phyloP scores from a whole-genome alignment of 192 early-diverging fungal genomes.

The Allomyces javanicus region DNA sequence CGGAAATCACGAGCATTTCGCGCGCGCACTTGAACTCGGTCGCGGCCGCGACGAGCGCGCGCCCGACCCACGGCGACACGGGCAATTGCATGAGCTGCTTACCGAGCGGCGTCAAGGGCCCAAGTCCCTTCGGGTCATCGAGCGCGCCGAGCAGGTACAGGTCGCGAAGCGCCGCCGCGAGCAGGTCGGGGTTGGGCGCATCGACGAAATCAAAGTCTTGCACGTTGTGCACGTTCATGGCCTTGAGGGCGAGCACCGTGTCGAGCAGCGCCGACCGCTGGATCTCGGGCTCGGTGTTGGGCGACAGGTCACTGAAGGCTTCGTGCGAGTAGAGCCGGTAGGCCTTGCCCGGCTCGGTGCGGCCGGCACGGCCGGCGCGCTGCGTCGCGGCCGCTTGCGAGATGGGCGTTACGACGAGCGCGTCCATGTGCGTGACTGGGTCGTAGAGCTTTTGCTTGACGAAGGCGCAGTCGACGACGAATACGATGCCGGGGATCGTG shows the following conservation, averaged over 20 bases:
- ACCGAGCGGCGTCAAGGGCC: slow-evolving; percentile 21
- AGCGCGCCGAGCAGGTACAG: slow-evolving; percentile 27
- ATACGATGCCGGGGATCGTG: slow-evolving; percentile 37
- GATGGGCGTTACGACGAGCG: slow-evolving; percentile 28
- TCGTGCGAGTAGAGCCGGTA: slow-evolving; percentile 35
- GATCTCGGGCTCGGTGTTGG: slow-evolving; percentile 34
- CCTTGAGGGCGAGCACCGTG: slow-evolving; percentile 25
- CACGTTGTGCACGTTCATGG: slow-evolving; percentile 32
- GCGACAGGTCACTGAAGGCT: slow-evolving; percentile 16
- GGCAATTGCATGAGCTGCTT: slow-evolving; percentile 22
- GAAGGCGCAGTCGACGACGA: slow-evolving; percentile 43
- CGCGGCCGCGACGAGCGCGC: slow-evolving; percentile 17
- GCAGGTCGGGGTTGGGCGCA: slow-evolving; percentile 21
- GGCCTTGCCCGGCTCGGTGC: slow-evolving; percentile 31
- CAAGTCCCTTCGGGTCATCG: slow-evolving; percentile 12
- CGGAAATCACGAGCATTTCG: slow-evolving; percentile 25
- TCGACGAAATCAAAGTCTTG: slow-evolving; percentile 40
- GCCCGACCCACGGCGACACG: slow-evolving; percentile 19
- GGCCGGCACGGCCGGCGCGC: slow-evolving; percentile 34
- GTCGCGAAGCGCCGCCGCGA: slow-evolving; percentile 18
- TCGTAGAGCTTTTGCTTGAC: slow-evolving; percentile 41
- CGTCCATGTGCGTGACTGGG: slow-evolving; percentile 25
- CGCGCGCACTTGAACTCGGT: slow-evolving; percentile 14
- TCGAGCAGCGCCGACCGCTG: slow-evolving; percentile 25
- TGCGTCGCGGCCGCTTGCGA: slow-evolving; percentile 39